Conservation (phyloP, 2,329 filamentous ascomycete genomes). For the Arthrobotrys sinensis region DNA sequence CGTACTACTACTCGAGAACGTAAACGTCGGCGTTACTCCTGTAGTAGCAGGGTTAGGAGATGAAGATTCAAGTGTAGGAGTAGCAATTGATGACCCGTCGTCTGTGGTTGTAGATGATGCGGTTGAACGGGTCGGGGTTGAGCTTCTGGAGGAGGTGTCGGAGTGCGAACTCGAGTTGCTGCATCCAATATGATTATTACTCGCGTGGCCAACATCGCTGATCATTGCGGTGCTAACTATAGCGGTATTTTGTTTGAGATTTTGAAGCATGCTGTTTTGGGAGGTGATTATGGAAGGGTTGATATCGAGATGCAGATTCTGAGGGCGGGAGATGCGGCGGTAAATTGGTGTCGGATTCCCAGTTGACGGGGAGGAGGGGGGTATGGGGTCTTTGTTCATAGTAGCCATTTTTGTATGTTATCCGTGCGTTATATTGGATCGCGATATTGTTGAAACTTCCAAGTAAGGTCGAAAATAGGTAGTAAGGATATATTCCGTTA, state of each 20-base stretch:
- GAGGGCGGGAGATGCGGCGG: constrained; percentile 47
- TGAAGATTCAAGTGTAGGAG: constrained; percentile 43
- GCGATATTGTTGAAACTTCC: neutral
- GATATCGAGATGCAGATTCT: constrained; percentile 51
- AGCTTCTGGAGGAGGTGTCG: constrained; percentile 43
- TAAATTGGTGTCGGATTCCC: neutral
- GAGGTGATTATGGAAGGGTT: constrained; percentile 1
- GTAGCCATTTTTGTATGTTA: constrained; percentile 16
- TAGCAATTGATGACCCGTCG: constrained; percentile 52
- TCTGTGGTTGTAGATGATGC: constrained; percentile 38
- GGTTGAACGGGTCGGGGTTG: constrained; percentile 50
- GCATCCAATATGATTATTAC: neutral
- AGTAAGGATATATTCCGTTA: neutral
- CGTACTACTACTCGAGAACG: constrained; percentile 22
- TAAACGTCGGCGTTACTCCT: constrained; percentile 6
- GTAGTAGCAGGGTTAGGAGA: constrained; percentile 17
- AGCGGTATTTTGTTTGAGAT: constrained; percentile 1
- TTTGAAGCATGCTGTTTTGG: neutral
- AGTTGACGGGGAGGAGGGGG: neutral
- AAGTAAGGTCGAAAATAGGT: neutral
- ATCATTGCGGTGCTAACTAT: constrained; percentile 26
- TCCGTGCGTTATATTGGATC: neutral
- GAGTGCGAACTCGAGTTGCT: constrained; percentile 40
- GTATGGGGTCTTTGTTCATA: constrained; percentile 1
- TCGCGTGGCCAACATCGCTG: constrained; percentile 13